Conservation (phyloP, 2,329 filamentous ascomycete genomes). For the Pseudopithomyces maydicus region DNA sequence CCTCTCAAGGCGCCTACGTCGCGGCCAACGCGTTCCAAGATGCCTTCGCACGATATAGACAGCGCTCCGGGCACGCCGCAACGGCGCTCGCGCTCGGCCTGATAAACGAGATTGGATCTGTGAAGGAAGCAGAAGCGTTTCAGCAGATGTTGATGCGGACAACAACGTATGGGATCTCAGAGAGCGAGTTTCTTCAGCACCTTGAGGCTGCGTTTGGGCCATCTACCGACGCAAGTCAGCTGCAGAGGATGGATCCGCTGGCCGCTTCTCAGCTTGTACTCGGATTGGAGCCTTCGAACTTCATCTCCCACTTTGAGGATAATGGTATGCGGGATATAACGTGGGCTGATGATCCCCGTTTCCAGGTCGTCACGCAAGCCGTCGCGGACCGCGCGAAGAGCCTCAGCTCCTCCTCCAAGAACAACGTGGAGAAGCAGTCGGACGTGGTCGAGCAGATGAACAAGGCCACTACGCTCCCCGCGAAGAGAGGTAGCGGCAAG, state of each 20-base stretch:
- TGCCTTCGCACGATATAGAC: slow-evolving; percentile 21
- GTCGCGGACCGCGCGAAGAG: not conserved
- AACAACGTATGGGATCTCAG: not conserved
- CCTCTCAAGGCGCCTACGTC: slow-evolving; percentile 22
- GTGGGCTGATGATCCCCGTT: no score
- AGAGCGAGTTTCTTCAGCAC: not conserved
- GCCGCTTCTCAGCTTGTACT: no score
- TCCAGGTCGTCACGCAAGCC: no score
- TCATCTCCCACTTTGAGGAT: no score
- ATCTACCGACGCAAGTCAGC: no score
- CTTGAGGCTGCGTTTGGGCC: not conserved
- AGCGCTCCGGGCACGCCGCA: slow-evolving; percentile 15
- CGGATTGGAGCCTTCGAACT: not conserved
- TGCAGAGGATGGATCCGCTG: no score
- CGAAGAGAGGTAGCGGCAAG: not conserved
- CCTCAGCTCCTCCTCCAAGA: not conserved
- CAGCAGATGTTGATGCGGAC: not conserved
- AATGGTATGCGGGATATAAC: no score
- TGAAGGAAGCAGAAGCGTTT: not conserved
- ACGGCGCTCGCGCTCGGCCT: not conserved
- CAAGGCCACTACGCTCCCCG: no score
- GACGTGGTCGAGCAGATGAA: no score
- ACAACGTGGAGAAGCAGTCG: not conserved
- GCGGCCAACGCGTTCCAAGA: slow-evolving; percentile 27
- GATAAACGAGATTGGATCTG: not conserved